Base-by-base conservation (phyloP, 208 protist genomes). In the Leishmania braziliensis region DNA sequence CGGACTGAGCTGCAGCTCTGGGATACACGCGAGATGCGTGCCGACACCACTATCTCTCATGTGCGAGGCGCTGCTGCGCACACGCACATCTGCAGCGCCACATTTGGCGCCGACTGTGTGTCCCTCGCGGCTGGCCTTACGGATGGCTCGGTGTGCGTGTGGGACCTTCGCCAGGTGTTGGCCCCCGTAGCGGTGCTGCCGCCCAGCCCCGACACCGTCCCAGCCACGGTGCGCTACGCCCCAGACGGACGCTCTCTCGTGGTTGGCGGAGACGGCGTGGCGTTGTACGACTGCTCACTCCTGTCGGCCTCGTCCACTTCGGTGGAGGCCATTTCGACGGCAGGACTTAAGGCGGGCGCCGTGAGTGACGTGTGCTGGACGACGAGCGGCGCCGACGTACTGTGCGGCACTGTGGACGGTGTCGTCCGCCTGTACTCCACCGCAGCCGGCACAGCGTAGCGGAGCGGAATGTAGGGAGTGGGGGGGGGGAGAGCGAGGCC, bases 81-180 rank as follows among this genome's bases (percentile, higher is more conserved):
- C n/a, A n/a, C 48, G 16, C 58, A 89, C 63, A 84, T 98, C 33
- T 79, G 71, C 50, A 84, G 74, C 53, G 43, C 99, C 9, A 78
- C 87, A 63, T 99, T 99, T 86, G 97, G 91, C 63, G 91, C 97
- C 39, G 99, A 99, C 91, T 98, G 98, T 78, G 89, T 97, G 75
- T 96, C 98, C 60, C 78, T 99, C 53, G 97, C 98, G 8, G 92
- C 91, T 20, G 94, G 90, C 29, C 80, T 90, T 20, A 76, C 81
- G 29, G 88, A 96, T 78, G 91, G 95, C 3, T 91, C 78, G 23
- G 93, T 94, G 43, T 90, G 94, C 75, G 54, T 99, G 60, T 99
- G 98, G 98, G 99, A 99, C 90, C 89, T 99, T 58, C 91, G 99
- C 58, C 98, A 99, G 79, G 73, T 99, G n/a, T 85, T 91, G 6